Evolutionary conservation across 2,329 filamentous ascomycete genomes (phyloP).

Genomic region (Botrytis squamosa): DNA sequence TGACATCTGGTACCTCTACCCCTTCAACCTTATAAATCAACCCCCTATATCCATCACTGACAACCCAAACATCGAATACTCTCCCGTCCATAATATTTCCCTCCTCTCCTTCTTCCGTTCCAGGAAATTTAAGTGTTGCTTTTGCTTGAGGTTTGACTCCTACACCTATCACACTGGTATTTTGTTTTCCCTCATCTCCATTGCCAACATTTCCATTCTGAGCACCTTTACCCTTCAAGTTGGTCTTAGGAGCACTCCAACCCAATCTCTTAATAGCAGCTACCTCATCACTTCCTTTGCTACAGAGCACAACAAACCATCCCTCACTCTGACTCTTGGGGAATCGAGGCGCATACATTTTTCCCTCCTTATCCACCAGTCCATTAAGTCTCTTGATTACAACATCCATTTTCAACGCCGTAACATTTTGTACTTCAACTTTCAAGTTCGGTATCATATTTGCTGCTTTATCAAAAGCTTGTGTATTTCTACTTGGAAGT

Average conservation of each 20-base stretch:
- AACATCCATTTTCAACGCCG: conserved; percentile 62
- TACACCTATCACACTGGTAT: conserved; percentile 27
- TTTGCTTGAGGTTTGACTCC: conserved; percentile 53
- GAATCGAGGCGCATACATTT: conserved; percentile 84
- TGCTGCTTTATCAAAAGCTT: conserved; percentile 55
- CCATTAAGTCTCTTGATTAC: conserved; percentile 66
- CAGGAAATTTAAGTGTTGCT: conserved; percentile 60
- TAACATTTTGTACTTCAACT: conserved; percentile 60
- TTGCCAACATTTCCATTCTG: conserved; percentile 56
- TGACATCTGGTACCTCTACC: conserved; percentile 37
- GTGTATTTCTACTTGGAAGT: conserved; percentile 50
- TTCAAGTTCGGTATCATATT: conserved; percentile 67
- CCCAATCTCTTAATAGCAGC: conserved; percentile 82
- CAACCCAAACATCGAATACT: conserved; percentile 69
- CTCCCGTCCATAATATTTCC: conserved; percentile 44
- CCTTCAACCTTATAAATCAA: conserved; percentile 51
- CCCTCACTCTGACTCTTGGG: conserved; percentile 94
- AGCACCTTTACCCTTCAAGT: conserved; percentile 35
- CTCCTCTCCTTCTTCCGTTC: conserved; percentile 34
- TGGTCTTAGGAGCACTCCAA: conserved; percentile 53
- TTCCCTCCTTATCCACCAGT: conserved; percentile 61
- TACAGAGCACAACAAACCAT: conserved; percentile 80
- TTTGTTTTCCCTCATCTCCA: conserved; percentile 74
- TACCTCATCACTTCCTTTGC: conserved; percentile 68
- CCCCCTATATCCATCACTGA: conserved; percentile 86